Conservation (phyloP, 352 stramenopile species). For the Phytophthora melonis region DNA sequence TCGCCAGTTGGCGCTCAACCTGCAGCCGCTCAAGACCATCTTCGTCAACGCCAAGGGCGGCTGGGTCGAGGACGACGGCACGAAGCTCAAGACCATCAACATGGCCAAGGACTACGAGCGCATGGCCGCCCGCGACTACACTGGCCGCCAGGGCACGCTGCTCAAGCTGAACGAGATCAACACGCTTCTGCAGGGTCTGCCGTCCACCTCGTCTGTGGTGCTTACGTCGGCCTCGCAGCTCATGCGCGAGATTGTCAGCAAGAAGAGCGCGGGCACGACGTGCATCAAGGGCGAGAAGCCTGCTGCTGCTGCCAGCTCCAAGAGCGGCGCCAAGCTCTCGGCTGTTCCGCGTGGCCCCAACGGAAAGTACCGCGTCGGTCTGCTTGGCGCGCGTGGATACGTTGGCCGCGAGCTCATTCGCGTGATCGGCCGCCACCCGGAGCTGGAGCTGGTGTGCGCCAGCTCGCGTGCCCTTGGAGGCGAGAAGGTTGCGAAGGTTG, state of each 20-base stretch:
- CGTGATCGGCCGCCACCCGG: conserved; percentile 77
- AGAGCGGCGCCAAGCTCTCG: conserved; percentile 19
- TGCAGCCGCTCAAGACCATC: conserved; percentile 90
- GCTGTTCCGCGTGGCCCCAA: conserved; percentile 35
- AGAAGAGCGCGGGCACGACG: conserved; percentile 87
- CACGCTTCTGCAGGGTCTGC: conserved; percentile 77
- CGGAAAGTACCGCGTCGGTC: conserved; percentile 79
- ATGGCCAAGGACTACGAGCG: conserved; percentile 83
- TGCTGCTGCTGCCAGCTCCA: conserved; percentile 21
- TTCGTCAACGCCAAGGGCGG: conserved; percentile 92
- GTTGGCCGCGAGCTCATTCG: conserved; percentile 89
- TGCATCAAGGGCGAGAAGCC: conserved; percentile 69
- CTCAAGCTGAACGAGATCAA: conserved; percentile 94
- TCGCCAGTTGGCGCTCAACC: conserved; percentile 77
- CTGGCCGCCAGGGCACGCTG: conserved; percentile 89
- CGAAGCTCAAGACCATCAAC: conserved; percentile 84
- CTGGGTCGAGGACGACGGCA: conserved; percentile 89
- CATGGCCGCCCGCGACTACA: conserved; percentile 88
- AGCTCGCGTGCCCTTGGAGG: conserved; percentile 83
- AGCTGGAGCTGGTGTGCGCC: conserved; percentile 86
- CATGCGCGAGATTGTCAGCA: conserved; percentile 87
- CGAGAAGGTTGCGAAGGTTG: conserved; percentile 82
- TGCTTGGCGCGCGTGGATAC: conserved; percentile 89
- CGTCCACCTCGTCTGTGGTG: conserved; percentile 82
- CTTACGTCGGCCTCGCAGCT: conserved; percentile 87